phyloP scores from a whole-genome alignment of 805 yeast genomes.

The Brettanomyces nanus region DNA sequence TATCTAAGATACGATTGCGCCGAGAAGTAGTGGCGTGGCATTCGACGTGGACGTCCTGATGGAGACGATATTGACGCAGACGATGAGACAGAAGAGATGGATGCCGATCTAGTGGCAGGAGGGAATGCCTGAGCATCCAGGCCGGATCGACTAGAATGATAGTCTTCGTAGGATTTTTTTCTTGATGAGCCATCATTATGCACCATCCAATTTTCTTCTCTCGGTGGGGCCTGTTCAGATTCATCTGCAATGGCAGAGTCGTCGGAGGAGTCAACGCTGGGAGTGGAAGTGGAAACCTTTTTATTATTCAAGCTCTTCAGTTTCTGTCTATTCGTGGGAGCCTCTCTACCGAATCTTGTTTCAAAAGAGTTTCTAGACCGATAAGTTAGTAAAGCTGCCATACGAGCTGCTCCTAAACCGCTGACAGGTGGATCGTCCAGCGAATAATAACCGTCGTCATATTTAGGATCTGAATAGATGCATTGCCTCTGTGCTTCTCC shows the following conservation, averaged over 20 bases:
- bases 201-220: slow-evolving; percentile 69
- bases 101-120: neutral
- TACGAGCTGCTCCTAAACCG: slow-evolving; percentile 93
- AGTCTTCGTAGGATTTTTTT: slow-evolving; percentile 21
- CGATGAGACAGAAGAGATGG: slow-evolving; percentile 2
- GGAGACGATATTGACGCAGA: neutral
- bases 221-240: slow-evolving; percentile 9
- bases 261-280: slow-evolving; percentile 13
- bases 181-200: slow-evolving; percentile 71
- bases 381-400: slow-evolving; percentile 92
- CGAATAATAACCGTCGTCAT: slow-evolving; percentile 80
- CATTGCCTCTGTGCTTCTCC: slow-evolving; percentile 97
- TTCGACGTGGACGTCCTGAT: slow-evolving; percentile 25
- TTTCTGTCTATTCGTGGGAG: slow-evolving; percentile 34
- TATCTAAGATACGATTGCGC: slow-evolving; percentile 93
- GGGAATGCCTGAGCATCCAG: slow-evolving; percentile 1
- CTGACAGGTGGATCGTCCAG: slow-evolving; percentile 71
- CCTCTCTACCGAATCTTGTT: slow-evolving; percentile 78
- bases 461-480: slow-evolving; percentile 90
- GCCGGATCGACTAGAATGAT: slow-evolving; percentile 19
- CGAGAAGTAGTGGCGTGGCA: slow-evolving; percentile 65
- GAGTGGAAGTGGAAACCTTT: neutral
- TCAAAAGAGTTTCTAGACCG: slow-evolving; percentile 91
- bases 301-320: slow-evolving; percentile 12
- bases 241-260: slow-evolving; percentile 13